These are phyloP conservation scores for Collybia sordida DNA, from an alignment of 768 basidiomycete species.

Conservation along the genomic window DNA sequence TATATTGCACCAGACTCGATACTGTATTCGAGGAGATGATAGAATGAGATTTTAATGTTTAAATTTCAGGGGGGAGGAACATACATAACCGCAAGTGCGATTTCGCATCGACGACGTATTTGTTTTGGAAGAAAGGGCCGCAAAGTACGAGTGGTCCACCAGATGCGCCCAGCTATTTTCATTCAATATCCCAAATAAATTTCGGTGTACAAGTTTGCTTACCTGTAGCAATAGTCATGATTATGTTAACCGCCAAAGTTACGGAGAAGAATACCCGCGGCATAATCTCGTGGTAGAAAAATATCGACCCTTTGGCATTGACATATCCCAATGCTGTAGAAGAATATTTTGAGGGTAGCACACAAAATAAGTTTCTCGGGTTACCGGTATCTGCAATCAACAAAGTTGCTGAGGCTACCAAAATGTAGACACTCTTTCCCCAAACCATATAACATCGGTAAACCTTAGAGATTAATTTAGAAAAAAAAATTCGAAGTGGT, in stretches of 20 bases:
- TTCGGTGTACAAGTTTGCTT: background rate
- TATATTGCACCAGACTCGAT: background rate
- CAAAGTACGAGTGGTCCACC: background rate
- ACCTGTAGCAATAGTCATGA: slow-evolving; percentile 1
- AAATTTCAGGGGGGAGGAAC: background rate
- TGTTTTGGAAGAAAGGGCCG: background rate
- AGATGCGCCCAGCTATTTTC: background rate
- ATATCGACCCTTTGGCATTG: background rate
- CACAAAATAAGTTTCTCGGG: background rate
- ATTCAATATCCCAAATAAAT: background rate
- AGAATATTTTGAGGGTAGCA: background rate
- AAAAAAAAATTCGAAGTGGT: background rate
- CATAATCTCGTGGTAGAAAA: background rate
- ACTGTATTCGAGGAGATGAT: background rate
- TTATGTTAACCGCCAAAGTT: background rate
- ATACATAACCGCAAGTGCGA: background rate
- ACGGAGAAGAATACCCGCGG: background rate
- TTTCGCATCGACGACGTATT: background rate
- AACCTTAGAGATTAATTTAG: slow-evolving; percentile 6
- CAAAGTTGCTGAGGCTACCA: slow-evolving; percentile 2
- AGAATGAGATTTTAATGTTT: background rate
- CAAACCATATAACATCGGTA: slow-evolving; percentile 24
- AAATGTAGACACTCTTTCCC: slow-evolving; percentile 11
- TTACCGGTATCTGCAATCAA: background rate
- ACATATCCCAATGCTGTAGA: background rate